A percentile compares a stretch with the other conserved stretches of the same genome.
These are phyloP conservation scores for Achaetomium macrosporum DNA, from an alignment of 2,329 filamentous ascomycete genomes.

Conservation along the genomic window DNA sequence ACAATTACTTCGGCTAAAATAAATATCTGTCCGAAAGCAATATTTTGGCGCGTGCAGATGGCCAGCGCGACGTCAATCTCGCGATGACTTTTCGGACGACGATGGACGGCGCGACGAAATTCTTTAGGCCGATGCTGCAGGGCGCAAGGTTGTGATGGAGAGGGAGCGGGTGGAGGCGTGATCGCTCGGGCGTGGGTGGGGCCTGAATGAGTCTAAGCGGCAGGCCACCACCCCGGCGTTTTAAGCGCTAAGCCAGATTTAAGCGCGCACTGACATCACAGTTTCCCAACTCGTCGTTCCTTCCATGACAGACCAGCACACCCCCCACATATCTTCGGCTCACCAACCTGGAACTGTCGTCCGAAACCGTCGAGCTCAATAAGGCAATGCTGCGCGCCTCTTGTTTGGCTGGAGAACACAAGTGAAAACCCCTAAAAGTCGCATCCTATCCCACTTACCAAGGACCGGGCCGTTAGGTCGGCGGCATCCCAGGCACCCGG, in stretches of 20 bases:
- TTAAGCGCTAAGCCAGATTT: constrained; percentile 17
- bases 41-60: constrained; percentile 1
- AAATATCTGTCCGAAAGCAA: neutral
- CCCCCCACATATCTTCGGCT: neutral
- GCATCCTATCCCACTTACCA: too few species aligned
- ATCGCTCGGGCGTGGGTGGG: constrained; percentile 17
- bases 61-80: constrained; percentile 3
- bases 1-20: constrained; percentile 3
- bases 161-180: constrained; percentile 21
- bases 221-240: constrained; percentile 18
- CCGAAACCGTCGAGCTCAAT: too few species aligned
- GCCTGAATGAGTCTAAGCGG: constrained; percentile 20
- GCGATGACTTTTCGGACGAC: constrained; percentile 14
- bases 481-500: too few species aligned
- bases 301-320: neutral
- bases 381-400: too few species aligned
- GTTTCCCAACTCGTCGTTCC: neutral
- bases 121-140: constrained; percentile 19
- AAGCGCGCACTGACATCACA: constrained; percentile 21
- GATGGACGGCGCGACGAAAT: constrained; percentile 19
- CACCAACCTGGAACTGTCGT: too few species aligned
- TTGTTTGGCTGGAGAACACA: too few species aligned
- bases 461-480: too few species aligned
- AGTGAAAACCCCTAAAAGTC: too few species aligned
- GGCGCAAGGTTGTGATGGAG: constrained; percentile 24